These are phyloP conservation scores for Saccharomycopsis malanga DNA, from an alignment of 805 yeast genomes.

Conservation along the genomic window DNA sequence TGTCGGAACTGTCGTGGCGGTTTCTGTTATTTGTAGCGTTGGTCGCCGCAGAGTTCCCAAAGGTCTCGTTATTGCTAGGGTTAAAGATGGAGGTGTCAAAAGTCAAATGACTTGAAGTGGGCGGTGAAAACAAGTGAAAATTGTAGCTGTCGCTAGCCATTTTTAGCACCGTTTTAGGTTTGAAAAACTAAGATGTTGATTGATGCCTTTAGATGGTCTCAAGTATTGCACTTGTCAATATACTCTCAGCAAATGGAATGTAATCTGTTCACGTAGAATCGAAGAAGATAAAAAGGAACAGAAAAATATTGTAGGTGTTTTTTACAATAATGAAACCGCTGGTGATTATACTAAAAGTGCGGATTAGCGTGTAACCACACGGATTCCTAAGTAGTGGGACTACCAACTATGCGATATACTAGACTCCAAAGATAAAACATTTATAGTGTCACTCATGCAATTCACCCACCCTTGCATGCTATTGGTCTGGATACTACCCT, in stretches of 20 bases:
- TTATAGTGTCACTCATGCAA: neutral
- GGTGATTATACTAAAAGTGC: too few relatives aligned
- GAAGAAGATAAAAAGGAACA: too few relatives aligned
- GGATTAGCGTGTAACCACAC: too few relatives aligned
- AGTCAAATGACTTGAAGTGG: neutral
- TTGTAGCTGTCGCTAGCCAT: neutral
- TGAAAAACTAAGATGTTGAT: neutral
- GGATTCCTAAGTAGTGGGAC: neutral
- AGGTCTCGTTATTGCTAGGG: neutral
- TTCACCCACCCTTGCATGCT: too few relatives aligned
- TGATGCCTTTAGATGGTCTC: too few relatives aligned
- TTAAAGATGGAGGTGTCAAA: neutral
- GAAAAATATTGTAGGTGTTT: too few relatives aligned
- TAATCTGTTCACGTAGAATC: too few relatives aligned
- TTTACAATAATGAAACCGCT: too few relatives aligned
- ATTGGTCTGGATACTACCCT: too few relatives aligned
- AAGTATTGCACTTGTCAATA: too few relatives aligned
- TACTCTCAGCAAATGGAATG: too few relatives aligned
- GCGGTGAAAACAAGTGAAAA: constrained; percentile 3
- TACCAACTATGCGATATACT: neutral
- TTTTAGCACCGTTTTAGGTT: neutral
- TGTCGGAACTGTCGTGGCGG: neutral
- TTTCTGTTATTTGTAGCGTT: neutral
- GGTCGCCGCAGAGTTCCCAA: neutral
- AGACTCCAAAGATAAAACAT: neutral